phyloP scores from a whole-genome alignment of 306 rosid species.

The Abrus precatorius region DNA sequence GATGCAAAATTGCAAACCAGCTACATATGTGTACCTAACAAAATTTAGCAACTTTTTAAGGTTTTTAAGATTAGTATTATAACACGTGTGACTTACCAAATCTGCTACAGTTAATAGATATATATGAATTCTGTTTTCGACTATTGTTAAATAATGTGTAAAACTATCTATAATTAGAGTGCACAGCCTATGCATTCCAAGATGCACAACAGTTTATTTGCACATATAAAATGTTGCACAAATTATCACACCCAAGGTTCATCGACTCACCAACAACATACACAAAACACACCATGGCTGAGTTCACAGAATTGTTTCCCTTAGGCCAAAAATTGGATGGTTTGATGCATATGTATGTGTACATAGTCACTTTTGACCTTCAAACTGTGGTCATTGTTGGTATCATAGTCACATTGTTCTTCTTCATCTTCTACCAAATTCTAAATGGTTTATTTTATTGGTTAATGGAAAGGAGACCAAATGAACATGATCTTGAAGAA shows the following conservation, averaged over 20 bases:
- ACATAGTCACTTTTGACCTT: constrained; percentile 31
- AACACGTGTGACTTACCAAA: background rate
- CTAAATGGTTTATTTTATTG: constrained; percentile 49
- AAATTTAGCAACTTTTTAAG: no score
- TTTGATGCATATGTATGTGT: constrained; percentile 22
- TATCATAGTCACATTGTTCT: constrained; percentile 16
- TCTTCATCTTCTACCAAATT: constrained; percentile 52
- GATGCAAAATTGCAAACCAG: no score
- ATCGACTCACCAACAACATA: background rate
- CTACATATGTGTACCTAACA: no score
- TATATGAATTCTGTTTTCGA: background rate
- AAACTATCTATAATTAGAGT: constrained; percentile 35
- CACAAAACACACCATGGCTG: constrained; percentile 25
- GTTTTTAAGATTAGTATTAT: background rate
- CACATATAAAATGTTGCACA: background rate
- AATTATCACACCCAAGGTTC: constrained; percentile 25
- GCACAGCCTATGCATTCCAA: constrained; percentile 15
- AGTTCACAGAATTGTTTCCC: constrained; percentile 44
- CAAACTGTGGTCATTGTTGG: constrained; percentile 7
- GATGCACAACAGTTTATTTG: background rate
- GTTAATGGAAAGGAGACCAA: constrained; percentile 42
- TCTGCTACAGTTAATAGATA: background rate
- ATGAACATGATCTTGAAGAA: constrained; percentile 40
- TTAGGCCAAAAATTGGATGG: constrained; percentile 31
- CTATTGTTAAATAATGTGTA: background rate